These are phyloP conservation scores for Coniochaeta sp. DNA, from an alignment of 2,329 filamentous ascomycete species.

Conservation along the genomic window DNA sequence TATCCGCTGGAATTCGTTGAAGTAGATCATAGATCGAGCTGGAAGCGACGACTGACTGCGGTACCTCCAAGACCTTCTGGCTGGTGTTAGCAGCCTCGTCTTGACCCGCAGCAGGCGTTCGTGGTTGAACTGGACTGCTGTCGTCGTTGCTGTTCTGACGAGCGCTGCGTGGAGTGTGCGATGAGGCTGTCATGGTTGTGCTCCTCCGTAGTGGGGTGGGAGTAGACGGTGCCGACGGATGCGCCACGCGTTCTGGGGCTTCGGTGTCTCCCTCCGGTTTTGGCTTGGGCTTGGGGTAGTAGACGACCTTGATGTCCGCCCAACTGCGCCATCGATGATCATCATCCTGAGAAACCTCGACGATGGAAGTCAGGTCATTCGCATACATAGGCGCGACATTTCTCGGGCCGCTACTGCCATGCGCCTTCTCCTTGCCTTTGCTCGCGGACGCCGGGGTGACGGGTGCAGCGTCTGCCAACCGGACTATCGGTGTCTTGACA, in stretches of 20 bases:
- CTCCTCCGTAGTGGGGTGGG: conserved; percentile 71
- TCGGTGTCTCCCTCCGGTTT: conserved; percentile 14
- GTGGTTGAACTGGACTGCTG: conserved; percentile 28
- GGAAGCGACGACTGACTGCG: conserved; percentile 46
- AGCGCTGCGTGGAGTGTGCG: conserved; percentile 32
- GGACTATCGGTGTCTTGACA: conserved; percentile 58
- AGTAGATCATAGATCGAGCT: conserved; percentile 51
- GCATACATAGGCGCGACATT: conserved; percentile 59
- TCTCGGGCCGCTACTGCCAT: conserved; percentile 27
- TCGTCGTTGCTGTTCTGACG: conserved; percentile 18
- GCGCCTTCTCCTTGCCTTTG: conserved; percentile 71
- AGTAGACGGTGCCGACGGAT: conserved; percentile 52
- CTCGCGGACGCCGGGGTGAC: conserved; percentile 46
- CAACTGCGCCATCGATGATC: conserved; percentile 63
- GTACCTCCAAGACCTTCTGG: conserved; percentile 58
- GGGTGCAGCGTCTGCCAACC: conserved; percentile 39
- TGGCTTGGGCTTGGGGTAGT: conserved; percentile 53
- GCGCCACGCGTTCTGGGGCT: conserved; percentile 7
- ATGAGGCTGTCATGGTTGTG: conserved; percentile 40
- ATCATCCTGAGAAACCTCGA: conserved; percentile 45
- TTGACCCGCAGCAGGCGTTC: conserved; percentile 28
- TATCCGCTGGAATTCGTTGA: conserved; percentile 47
- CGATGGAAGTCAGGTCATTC: conserved; percentile 76
- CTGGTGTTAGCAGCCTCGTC: conserved; percentile 35
- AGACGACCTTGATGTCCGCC: conserved; percentile 73